Base-by-base conservation (phyloP, 2,329 filamentous ascomycete genomes). In the Alternaria consortialis region DNA sequence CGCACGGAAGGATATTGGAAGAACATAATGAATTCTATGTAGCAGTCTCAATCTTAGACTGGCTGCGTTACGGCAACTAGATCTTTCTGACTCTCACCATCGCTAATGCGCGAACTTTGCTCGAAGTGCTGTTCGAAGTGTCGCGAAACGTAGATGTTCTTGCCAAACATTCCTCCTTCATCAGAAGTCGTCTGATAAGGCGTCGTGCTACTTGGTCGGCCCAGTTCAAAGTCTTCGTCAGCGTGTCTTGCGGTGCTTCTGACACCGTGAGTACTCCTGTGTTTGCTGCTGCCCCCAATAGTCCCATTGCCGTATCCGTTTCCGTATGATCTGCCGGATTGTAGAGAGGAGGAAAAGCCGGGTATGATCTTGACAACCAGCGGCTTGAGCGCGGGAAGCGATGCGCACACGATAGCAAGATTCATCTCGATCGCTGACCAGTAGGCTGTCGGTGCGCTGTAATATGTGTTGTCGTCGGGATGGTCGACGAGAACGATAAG, bases 401-500 rank as follows among this genome's bases (percentile, higher is more conserved):
- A 76, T 23, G 75, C 75, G 61, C 75, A 77, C 0, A 77, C 68
- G 32, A 77, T 75, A 7, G 65, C 69, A 1, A 77, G 64, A 34
- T 77, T 76, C 17, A 72, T 55, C 60, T 77, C 74, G 57, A 77
- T 70, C 2, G 64, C 32, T 1, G 73, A 75, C 73, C 73, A 77
- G 42, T 71, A 75, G 4, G 69, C 70, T 3, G 67, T 52, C 7
- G 65, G 58, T 5, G 69, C 60, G 44, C 67, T 65, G 29, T 74
- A 68, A 46, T 67, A 77, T 9, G 67, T 68, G 4, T 25, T 37
- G 46, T 77, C 73, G 7, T 69, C 57, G 2, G 42, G 52, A 34
- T 75, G 62, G 15, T 56, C 17, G 4, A 43, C 48, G 1, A 74
- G 50, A 1, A 53, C 32, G 13, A 62, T 53, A n/a, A 77, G 57